Conservation (phyloP, 371 early-diverging fungal genomes). For the Choanephora cucurbitarum region DNA sequence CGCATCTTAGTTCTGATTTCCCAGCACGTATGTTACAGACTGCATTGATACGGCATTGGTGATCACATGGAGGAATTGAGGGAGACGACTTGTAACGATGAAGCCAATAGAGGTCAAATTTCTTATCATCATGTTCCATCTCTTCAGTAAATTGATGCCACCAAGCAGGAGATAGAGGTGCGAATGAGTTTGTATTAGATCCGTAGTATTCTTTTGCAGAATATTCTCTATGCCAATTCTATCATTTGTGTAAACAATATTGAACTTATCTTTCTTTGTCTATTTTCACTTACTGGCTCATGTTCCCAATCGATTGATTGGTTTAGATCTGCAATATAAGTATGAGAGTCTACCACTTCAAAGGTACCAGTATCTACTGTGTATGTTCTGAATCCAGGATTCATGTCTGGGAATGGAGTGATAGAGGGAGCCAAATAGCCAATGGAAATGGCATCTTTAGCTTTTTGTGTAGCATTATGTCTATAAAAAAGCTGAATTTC, state of each 20-base stretch:
- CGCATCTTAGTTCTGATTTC: constrained; percentile 52
- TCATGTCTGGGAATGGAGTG: constrained; percentile 52
- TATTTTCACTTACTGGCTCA: constrained; percentile 34
- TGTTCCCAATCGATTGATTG: constrained; percentile 43
- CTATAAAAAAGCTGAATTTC: constrained; percentile 57
- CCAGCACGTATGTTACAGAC: constrained; percentile 60
- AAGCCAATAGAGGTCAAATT: constrained; percentile 50
- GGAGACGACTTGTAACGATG: constrained; percentile 50
- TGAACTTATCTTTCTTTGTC: not conserved
- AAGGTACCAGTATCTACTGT: constrained; percentile 56
- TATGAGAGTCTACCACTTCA: constrained; percentile 59
- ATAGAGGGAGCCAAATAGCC: constrained; percentile 60
- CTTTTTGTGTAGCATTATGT: constrained; percentile 29
- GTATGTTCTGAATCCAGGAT: constrained; percentile 62
- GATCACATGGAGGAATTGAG: constrained; percentile 30
- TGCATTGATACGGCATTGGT: constrained; percentile 38
- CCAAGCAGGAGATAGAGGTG: constrained; percentile 56
- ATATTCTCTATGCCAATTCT: constrained; percentile 66
- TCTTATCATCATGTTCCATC: constrained; percentile 42
- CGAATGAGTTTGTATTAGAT: constrained; percentile 13
- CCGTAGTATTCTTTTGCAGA: constrained; percentile 52
- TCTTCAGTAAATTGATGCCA: constrained; percentile 60
- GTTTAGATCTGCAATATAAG: constrained; percentile 55
- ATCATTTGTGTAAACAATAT: constrained; percentile 5
- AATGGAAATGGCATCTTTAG: constrained; percentile 48